A percentile compares a stretch with the other conserved stretches of the same genome.
These are phyloP conservation scores for Eudorina sp. DNA, from an alignment of 139 green algal species.

Conservation along the genomic window DNA sequence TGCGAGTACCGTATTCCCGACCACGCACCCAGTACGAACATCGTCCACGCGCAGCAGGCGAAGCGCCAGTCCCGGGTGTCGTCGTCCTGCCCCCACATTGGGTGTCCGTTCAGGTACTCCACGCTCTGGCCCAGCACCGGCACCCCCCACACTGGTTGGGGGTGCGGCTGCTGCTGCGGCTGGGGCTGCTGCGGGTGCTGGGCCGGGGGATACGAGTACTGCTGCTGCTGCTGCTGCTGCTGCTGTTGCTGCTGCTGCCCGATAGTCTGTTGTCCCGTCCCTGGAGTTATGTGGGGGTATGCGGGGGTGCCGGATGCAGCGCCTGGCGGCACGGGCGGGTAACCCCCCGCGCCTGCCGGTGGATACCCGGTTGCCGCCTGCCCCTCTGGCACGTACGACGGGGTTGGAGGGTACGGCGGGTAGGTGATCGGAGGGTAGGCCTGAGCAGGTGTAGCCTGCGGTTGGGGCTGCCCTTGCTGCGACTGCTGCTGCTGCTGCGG, in stretches of 20 bases:
- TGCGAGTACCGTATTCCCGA: too few relatives aligned
- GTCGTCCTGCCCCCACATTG: slow-evolving; percentile 20
- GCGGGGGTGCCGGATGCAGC: not conserved
- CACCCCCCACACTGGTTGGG: not conserved
- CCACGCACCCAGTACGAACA: slow-evolving; percentile 15
- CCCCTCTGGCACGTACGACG: not conserved
- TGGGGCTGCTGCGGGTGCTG: not conserved
- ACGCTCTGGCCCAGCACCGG: slow-evolving; percentile 18
- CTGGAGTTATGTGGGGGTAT: not conserved
- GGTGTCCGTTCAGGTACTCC: not conserved
- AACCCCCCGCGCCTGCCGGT: not conserved
- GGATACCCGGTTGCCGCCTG: not conserved
- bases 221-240: not conserved
- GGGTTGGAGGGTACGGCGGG: not conserved
- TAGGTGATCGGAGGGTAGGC: not conserved
- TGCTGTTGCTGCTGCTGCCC: not conserved
- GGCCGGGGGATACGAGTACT: too few relatives aligned
- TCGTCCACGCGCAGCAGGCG: not conserved
- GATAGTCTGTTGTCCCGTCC: not conserved
- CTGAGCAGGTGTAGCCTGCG: too few relatives aligned
- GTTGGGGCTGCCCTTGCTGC: not conserved
- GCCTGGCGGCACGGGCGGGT: not conserved
- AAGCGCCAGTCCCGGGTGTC: slow-evolving; percentile 19
- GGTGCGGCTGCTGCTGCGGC: not conserved
- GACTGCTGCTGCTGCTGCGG: not conserved